phyloP scores from a whole-genome alignment of 148 eudicot species.

The Vaccinium vitisidaea region DNA sequence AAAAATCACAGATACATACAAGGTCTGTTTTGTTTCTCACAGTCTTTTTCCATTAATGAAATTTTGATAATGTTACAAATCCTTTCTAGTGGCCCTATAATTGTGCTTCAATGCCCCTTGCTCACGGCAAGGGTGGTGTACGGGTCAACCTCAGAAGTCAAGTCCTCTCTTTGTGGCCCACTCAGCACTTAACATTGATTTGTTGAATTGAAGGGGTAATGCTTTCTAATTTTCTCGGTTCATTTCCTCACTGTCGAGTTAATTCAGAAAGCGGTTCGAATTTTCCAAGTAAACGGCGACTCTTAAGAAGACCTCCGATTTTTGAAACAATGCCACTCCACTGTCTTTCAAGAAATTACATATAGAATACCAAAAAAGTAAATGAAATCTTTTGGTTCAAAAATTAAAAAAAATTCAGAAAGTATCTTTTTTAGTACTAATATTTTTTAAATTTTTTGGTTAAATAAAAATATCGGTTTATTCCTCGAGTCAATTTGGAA shows the following conservation, averaged over 20 bases:
- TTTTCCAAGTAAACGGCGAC: neutral
- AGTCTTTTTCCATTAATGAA: no score
- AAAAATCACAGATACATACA: no score
- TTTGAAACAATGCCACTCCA: neutral
- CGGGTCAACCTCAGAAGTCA: neutral
- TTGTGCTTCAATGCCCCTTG: no score
- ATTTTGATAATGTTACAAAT: no score
- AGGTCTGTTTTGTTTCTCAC: no score
- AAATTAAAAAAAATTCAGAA: no score
- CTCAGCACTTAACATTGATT: neutral
- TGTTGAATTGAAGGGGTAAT: neutral
- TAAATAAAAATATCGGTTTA: no score
- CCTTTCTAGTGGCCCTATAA: no score
- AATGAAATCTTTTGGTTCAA: neutral
- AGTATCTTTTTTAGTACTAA: no score
- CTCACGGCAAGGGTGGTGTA: no score
- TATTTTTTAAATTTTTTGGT: no score
- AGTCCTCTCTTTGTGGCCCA: neutral
- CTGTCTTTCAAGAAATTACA: neutral
- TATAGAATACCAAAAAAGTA: neutral
- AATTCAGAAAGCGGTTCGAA: neutral
- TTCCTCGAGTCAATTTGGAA: no score
- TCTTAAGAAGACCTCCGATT: neutral
- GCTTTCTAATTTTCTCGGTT: neutral
- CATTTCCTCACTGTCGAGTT: neutral